Percentiles rank a stretch among this genome's conserved stretches.
phyloP scores from a whole-genome alignment of 768 basidiomycete genomes.

The Trametes gibbosa region DNA sequence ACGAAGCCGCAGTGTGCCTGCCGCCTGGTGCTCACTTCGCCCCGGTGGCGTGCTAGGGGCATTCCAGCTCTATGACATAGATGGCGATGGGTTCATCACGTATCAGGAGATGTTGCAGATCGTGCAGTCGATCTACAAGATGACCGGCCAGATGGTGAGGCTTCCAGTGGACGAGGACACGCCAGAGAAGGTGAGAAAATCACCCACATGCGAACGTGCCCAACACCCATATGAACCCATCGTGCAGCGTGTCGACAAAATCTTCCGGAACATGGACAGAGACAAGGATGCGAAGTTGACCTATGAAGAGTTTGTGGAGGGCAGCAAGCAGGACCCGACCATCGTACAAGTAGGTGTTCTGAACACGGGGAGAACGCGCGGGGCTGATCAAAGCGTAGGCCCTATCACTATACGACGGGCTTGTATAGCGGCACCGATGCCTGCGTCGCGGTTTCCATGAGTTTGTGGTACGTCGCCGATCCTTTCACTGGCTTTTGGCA shows the following conservation, averaged over 20 bases:
- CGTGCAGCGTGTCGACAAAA: conserved; percentile 92
- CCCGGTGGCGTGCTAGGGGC: conserved; percentile 68
- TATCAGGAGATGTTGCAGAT: conserved; percentile 99
- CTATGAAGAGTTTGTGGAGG: conserved; percentile 97
- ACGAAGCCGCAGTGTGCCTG: conserved; percentile 3
- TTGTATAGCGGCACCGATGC: conserved; percentile 53
- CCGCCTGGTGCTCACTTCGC: not conserved
- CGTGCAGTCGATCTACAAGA: conserved; percentile 98
- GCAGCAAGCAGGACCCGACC: conserved; percentile 97
- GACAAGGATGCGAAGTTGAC: conserved; percentile 93
- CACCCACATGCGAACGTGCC: not conserved
- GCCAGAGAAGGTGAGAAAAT: conserved; percentile 82
- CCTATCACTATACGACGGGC: conserved; percentile 90
- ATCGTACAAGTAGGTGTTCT: conserved; percentile 81
- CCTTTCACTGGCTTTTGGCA: not conserved
- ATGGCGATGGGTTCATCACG: conserved; percentile 96
- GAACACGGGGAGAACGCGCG: conserved; percentile 1
- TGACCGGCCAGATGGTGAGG: conserved; percentile 99
- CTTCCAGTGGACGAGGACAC: conserved; percentile 98
- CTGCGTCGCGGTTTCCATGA: conserved; percentile 11
- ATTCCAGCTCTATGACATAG: conserved; percentile 98
- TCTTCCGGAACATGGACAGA: conserved; percentile 95
- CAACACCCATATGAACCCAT: not conserved
- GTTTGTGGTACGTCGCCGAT: conserved; percentile 7
- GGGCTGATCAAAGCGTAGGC: conserved; percentile 50